Evolutionary conservation across 164 flowering plant genomes (phyloP), one percentile per base, ranked within the genome.

Genomic region (Magnolia kwangsiensis): DNA sequence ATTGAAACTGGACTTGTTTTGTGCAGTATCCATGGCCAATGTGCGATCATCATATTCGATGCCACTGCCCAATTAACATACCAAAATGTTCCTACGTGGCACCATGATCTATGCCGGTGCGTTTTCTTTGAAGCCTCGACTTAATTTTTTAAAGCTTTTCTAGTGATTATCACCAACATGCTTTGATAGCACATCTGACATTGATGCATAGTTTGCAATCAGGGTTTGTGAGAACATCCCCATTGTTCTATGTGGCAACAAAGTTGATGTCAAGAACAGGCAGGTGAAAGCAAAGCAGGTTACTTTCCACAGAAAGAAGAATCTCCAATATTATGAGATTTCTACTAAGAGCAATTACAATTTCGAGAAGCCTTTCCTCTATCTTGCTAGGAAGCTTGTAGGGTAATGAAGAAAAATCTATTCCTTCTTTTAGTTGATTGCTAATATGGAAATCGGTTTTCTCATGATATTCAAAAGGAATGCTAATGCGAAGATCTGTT

Each of bases 51-150:
- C 67, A 91, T 93, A 96, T 93, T 93, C 84, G 98, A 93, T 85
- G 96, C 91, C 50, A 93, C 96, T 58, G 96, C 97, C 18, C 88
- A 96, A 1, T 79, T 91, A 86, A 91, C 97, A 7, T 93, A 93
- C 81, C 90, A 93, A 80, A 93, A 93, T 82, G 96, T 91, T n/a
- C 96, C 98, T 5, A 91, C 92, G 73, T 93, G 96, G 98, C 98
- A 93, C 67, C 82, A 95, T 1, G 98, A 92, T 85, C 91, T 92
- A 27, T 92, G 94, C 93, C 79, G 96, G 96, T 91, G 50, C 69
- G 78, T 3, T 27, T 18, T 45, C 0, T 5, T 3, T 6, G 29
- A 63, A 10, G 8, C 45, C 13, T 9, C 16, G 3, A 31, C 9
- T 73, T 73, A 1, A 16, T 45, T 24, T 23, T 13, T 51, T 1